Percentiles rank a stretch among this genome's conserved stretches.
Conservation (phyloP, 805 yeast species). For the Candida tallmaniae region DNA sequence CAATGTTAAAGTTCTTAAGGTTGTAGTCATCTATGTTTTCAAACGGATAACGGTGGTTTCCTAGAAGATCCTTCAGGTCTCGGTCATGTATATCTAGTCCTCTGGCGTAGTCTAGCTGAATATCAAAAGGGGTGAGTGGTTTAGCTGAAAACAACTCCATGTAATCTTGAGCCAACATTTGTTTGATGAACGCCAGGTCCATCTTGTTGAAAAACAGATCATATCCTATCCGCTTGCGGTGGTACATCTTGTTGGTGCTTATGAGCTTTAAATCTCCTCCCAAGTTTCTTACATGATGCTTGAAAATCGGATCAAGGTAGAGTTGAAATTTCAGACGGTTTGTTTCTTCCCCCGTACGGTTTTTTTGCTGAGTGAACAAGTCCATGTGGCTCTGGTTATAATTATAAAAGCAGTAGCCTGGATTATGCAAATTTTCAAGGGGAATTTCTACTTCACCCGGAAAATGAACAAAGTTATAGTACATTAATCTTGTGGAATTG, state of each 20-base stretch:
- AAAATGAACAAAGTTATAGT: conserved; percentile 17
- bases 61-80: conserved; percentile 3
- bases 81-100: conserved; percentile 6
- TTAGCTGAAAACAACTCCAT: background rate
- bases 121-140: background rate
- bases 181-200: background rate
- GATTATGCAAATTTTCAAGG: conserved; percentile 4
- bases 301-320: conserved; percentile 3
- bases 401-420: conserved; percentile 1
- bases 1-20: conserved; percentile 3
- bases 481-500: conserved; percentile 9
- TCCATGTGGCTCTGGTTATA: conserved; percentile 15
- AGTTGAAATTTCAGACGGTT: too few relatives aligned
- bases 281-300: conserved; percentile 4
- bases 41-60: conserved; percentile 3
- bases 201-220: conserved; percentile 1
- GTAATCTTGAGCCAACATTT: conserved; percentile 1
- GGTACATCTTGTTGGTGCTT: background rate
- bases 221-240: background rate
- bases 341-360: background rate
- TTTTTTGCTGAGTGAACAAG: conserved; percentile 6
- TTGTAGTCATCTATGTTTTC: conserved; percentile 5
- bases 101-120: conserved; percentile 3
- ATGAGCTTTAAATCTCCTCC: conserved; percentile 6
- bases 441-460: conserved; percentile 11